Evolutionary conservation across 805 yeast species (phyloP), one percentile per base, ranked within the genome.

Genomic region (Sugiyamaella valdiviana): DNA sequence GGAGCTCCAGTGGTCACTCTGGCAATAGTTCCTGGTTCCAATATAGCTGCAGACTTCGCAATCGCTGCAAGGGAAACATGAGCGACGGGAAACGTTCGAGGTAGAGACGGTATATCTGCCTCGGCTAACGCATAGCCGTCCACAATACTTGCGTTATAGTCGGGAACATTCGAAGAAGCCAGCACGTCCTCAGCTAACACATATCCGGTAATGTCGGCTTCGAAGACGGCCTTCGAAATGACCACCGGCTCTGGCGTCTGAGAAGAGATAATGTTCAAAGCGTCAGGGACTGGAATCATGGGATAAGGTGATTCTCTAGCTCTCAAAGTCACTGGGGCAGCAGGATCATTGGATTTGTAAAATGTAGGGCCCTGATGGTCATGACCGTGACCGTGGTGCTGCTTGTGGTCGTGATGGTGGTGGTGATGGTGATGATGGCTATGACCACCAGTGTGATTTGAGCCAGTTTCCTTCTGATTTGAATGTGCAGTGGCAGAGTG

Each of bases 1-100:
- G 80, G 80, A 0, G 82, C 81, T 5, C 82, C 82, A 0, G 81
- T 77, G 1, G 81, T 77, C 21, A 77, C 66, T 37, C 82, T 60
- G 0, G 74, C 69, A 36, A 76, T 69, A 3, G 65, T 52, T 1
- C 75, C 74, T 1, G 64, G 51, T 3, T 50, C 36, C n/a, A 70
- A 42, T 16, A 51, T 20, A 10, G 19, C 44, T n/a, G 39, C 37
- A 6, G 42, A 22, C 32, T n/a, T n/a, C n/a, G n/a, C n/a, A 21
- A 14, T 38, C 7, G 69, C 58, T 15, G 78, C 78, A 58, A 72
- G 76, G 1, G 77, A 69, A 5, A 71, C 61, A 2, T 65, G 51
- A 0, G 65, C 69, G 5, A 77, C 70, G 0, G 71, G 70, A 46
- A 70, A 71, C 0, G 58, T 56, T 0, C 76, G 78, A 0, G 78